Evolutionary conservation across 768 basidiomycete species (phyloP).

Genomic region (Phanerodontia chrysosporium): DNA sequence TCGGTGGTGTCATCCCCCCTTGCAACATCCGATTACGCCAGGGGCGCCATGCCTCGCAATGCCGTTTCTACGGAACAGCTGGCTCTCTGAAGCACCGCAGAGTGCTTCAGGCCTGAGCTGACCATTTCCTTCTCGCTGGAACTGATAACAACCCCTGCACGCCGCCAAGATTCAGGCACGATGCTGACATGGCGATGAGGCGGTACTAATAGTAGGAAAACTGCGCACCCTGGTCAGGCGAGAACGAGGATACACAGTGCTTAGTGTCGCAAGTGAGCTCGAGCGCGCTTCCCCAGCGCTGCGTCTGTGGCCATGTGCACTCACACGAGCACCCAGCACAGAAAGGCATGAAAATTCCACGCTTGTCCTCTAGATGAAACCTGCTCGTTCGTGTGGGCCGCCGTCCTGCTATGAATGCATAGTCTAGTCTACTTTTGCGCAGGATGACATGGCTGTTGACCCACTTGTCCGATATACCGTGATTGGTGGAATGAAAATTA

Average conservation of each 20-base stretch:
- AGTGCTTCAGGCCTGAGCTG: background rate
- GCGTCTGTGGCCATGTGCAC: background rate
- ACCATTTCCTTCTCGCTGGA: background rate
- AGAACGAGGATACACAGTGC: background rate
- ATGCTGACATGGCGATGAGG: background rate
- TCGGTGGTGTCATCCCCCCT: background rate
- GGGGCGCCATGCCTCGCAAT: background rate
- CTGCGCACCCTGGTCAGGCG: background rate
- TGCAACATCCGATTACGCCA: conserved; percentile 8
- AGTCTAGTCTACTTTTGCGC: too few species aligned
- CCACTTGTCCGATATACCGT: too few species aligned
- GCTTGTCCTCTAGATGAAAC: background rate
- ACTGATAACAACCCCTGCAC: background rate
- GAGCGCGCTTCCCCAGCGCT: background rate
- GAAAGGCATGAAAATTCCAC: background rate
- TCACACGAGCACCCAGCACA: background rate
- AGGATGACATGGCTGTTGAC: too few species aligned
- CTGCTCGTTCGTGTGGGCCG: too few species aligned
- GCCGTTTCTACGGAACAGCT: background rate
- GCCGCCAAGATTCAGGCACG: background rate
- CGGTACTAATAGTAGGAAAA: background rate
- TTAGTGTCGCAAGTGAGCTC: background rate
- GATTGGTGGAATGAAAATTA: too few species aligned
- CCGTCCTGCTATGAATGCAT: too few species aligned
- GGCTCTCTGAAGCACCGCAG: background rate